Evolutionary conservation across 108 stramenopile species (phyloP).

Genomic region (Conticribra guillardii): DNA sequence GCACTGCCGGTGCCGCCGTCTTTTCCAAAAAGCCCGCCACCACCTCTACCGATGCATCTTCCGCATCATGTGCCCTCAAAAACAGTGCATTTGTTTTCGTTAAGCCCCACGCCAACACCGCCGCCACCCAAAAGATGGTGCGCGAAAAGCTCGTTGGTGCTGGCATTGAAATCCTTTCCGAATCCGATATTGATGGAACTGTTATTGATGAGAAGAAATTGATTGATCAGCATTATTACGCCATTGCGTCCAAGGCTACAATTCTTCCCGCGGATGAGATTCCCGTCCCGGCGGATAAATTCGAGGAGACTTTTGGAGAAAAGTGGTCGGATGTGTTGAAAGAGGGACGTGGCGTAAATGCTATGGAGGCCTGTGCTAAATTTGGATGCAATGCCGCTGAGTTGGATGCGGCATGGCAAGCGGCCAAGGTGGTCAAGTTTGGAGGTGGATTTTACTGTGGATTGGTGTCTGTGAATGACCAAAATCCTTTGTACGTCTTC

Average conservation of each 20-base stretch:
- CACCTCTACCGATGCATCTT: conserved; percentile 5
- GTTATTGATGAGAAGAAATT: conserved; percentile 89
- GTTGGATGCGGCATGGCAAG: conserved; percentile 80
- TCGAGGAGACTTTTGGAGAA: conserved; percentile 87
- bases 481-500: conserved; percentile 82
- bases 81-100: conserved; percentile 95
- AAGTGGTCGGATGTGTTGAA: conserved; percentile 79
- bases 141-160: conserved; percentile 54
- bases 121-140: conserved; percentile 76
- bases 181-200: conserved; percentile 74
- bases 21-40: conserved; percentile 21
- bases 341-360: conserved; percentile 83
- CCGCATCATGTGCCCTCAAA: conserved; percentile 37
- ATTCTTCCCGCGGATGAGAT: conserved; percentile 83
- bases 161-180: conserved; percentile 75
- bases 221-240: conserved; percentile 96
- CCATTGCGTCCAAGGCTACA: conserved; percentile 94
- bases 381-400: conserved; percentile 74
- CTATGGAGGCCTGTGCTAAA: conserved; percentile 88
- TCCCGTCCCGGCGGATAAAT: conserved; percentile 85
- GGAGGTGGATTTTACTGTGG: conserved; percentile 97
- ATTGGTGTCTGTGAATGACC: conserved; percentile 54
- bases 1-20: conserved; percentile 47
- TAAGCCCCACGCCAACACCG: conserved; percentile 95
- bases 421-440: conserved; percentile 86